These are phyloP conservation scores for Primulina tabacum DNA, from an alignment of 257 asterid genomes.

Conservation along the genomic window DNA sequence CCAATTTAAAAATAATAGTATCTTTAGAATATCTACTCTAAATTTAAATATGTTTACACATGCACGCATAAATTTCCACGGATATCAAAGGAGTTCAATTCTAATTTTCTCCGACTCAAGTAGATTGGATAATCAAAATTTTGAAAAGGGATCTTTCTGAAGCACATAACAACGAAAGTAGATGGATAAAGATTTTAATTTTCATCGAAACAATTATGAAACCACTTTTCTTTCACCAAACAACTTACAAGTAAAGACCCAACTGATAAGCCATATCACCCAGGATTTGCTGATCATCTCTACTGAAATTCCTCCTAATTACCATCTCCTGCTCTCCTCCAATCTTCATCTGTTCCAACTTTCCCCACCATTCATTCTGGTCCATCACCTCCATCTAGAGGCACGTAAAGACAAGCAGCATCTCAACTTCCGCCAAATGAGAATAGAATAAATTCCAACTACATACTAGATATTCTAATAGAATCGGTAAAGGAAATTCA, in stretches of 20 bases:
- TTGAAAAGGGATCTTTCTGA: neutral
- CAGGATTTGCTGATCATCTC: slow-evolving; percentile 73
- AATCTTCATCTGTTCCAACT: slow-evolving; percentile 69
- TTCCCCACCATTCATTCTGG: slow-evolving; percentile 86
- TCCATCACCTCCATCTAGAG: slow-evolving; percentile 76
- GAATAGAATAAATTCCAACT: slow-evolving; percentile 2
- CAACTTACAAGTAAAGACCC: slow-evolving; percentile 87
- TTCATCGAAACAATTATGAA: slow-evolving; percentile 1
- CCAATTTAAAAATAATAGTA: too few relatives aligned
- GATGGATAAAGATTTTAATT: neutral
- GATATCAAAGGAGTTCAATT: neutral
- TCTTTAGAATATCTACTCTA: neutral
- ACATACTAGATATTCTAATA: slow-evolving; percentile 4
- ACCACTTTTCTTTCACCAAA: neutral
- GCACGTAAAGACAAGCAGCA: slow-evolving; percentile 14
- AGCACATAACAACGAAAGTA: slow-evolving; percentile 1
- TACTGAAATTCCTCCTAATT: slow-evolving; percentile 63
- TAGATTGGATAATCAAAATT: neutral
- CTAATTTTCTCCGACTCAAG: neutral
- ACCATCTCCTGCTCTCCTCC: slow-evolving; percentile 89
- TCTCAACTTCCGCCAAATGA: slow-evolving; percentile 7
- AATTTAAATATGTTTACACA: neutral
- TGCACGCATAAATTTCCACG: neutral
- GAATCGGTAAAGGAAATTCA: neutral
- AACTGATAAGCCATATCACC: slow-evolving; percentile 83